Base-by-base conservation (phyloP, 345 rosid genomes). In the Schrenkiella parvula region DNA sequence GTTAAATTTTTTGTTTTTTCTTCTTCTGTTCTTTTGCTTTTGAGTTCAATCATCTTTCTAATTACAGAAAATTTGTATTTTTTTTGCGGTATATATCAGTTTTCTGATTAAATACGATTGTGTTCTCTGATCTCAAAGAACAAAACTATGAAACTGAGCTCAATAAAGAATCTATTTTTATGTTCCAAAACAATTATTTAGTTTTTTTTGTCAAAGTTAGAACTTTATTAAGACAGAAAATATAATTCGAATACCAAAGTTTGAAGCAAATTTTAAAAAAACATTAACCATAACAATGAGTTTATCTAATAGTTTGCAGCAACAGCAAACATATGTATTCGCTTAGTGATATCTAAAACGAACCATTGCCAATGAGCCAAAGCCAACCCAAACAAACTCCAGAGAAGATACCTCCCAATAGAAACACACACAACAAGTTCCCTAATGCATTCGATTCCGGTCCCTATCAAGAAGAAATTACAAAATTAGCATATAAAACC, bases 361-460 rank as follows among this genome's bases (percentile, higher is more conserved):
- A 80, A 28, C 65, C 64, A 22, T 84, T 78, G 25, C 77, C 77
- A 59, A 77, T 77, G 56, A 77, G 80, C 80, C 80, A 77, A 12
- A 77, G 77, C 73, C 80, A 77, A 41, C 71, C 80, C 23, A 77
- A 41, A 32, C 80, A 73, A 46, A 68, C 79, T 2, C 81, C 81
- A 43, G 19, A 46, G 46, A 78, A 72, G 54, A 72, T 72, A 4
- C 81, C 74, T 72, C 78, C 78, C 65, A 78, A 35, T 31, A 73
- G 66, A 44, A 61, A 78, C 62, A 73, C 78, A 0, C 66, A 65
- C 73, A 77, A 3, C 61, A 77, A 31, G 5, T 77, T 77, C 35
- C 80, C 80, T 22, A 77, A 26, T 3, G 80, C 80, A 50, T 71
- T 71, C 3, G 76, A 17, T 32, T 77, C 73, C 6, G 80, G 80